phyloP scores from a whole-genome alignment of 257 asterid genomes.

The Cynanchum wilfordii region DNA sequence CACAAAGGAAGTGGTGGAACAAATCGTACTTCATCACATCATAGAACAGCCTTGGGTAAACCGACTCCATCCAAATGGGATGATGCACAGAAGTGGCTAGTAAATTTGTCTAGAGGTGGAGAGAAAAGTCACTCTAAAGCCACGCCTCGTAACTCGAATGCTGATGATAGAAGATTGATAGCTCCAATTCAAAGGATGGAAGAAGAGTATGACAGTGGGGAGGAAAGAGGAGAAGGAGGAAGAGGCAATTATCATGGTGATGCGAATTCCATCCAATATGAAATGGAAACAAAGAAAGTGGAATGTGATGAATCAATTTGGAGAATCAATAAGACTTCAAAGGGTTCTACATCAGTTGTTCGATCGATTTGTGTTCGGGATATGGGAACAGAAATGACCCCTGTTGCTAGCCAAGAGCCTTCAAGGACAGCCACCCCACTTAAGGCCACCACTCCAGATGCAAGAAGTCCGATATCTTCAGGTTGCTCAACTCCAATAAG shows the following conservation, averaged over 20 bases:
- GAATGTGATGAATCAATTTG: conserved; percentile 63
- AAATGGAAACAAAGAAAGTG: conserved; percentile 63
- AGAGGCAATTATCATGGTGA: conserved; percentile 13
- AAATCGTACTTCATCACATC: conserved; percentile 52
- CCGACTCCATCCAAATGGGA: conserved; percentile 98
- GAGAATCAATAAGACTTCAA: conserved; percentile 52
- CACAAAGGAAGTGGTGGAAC: conserved; percentile 44
- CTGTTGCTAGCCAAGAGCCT: conserved; percentile 84
- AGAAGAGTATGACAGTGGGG: conserved; percentile 47
- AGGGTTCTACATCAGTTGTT: conserved; percentile 41
- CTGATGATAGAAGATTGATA: conserved; percentile 79
- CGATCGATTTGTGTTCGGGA: conserved; percentile 78
- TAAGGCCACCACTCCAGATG: conserved; percentile 54
- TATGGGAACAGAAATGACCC: conserved; percentile 98
- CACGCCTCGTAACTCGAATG: conserved; percentile 82
- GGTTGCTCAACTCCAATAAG: conserved; percentile 57
- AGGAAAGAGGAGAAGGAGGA: conserved; percentile 38
- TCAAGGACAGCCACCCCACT: conserved; percentile 89
- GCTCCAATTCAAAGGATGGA: conserved; percentile 52
- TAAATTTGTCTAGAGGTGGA: conserved; percentile 68
- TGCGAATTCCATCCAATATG: conserved; percentile 26
- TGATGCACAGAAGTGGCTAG: conserved; percentile 97
- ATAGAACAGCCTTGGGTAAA: conserved; percentile 56
- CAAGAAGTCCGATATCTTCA: conserved; percentile 57
- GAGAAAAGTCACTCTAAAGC: conserved; percentile 49